Evolutionary conservation across 441 rosid genomes (phyloP), one percentile per base, ranked within the genome.

Genomic region (Pelargonium australe): DNA sequence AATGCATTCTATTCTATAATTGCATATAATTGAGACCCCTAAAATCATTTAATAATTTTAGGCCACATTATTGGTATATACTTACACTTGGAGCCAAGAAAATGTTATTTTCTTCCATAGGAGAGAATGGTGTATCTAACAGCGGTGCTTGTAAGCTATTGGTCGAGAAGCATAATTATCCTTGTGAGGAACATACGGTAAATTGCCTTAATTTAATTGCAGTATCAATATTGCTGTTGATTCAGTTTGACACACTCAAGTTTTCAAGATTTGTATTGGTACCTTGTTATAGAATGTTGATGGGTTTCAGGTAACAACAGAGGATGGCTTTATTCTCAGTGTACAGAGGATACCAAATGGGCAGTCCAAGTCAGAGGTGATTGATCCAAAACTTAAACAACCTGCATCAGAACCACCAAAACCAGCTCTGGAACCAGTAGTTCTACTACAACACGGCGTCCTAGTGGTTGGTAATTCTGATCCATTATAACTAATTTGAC

Each of bases 131-230:
- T n/a, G n/a, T n/a, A n/a, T n/a, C n/a, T n/a, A 12, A 49, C n/a
- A 13, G 0, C n/a, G 63, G 34, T 7, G 63, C 63, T 20, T 58
- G 63, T 58, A 13, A 58, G 31, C 3, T 58, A 7, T 58, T 58
- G 63, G 63, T 58, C 31, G 63, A 58, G 34, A 58, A 20, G 10
- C 63, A 58, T 58, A 58, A 58, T 13, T 58, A 58, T 58, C 34
- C 63, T 9, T 58, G 63, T 58, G 63, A 58, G 34, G 63, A 58
- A 58, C 63, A 58, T 58, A 19, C 63, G 63, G 63, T 58, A 57
- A 58, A 10, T 58, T 58, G 34, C 12, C 34, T 58, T 6, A 58
- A 28, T 28, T 28, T 28, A 58, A 58, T 31, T 58, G 20, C 60
- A 53, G 4, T 14, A 14, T 5, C 19, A n/a, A 17, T 28, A 28